These are phyloP conservation scores for Mycena belliarum DNA, from an alignment of 768 basidiomycete species.

Conservation along the genomic window DNA sequence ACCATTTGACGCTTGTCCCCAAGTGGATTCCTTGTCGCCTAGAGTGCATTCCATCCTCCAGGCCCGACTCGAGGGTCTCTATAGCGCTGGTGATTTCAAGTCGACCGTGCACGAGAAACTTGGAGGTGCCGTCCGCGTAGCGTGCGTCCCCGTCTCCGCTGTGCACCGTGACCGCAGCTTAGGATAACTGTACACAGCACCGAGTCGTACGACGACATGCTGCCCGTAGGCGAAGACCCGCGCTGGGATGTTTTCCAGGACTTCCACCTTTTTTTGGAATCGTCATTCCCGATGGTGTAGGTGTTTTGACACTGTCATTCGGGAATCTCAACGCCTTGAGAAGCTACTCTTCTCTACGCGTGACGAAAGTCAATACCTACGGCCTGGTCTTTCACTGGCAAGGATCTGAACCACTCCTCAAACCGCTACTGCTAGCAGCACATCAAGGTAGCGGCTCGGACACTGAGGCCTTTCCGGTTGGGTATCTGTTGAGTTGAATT, in stretches of 20 bases:
- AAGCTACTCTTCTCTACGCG: constrained; percentile 50
- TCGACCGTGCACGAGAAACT: constrained; percentile 31
- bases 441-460: constrained; percentile 45
- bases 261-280: constrained; percentile 40
- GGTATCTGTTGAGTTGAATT: too few species aligned
- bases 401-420: constrained; percentile 49
- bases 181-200: constrained; percentile 35
- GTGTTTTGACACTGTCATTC: constrained; percentile 21
- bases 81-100: constrained; percentile 26
- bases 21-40: constrained; percentile 1
- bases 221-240: constrained; percentile 44
- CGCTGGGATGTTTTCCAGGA: constrained; percentile 40
- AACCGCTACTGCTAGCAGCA: constrained; percentile 53
- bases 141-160: constrained; percentile 19
- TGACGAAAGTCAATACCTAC: constrained; percentile 60
- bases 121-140: constrained; percentile 32
- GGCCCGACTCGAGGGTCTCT: not conserved
- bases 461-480: too few species aligned
- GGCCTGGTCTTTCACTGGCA: constrained; percentile 61
- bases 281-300: constrained; percentile 55
- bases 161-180: not conserved
- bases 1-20: not conserved
- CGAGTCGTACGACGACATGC: constrained; percentile 49
- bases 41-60: not conserved
- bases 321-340: not conserved